Conservation (phyloP, 192 early-diverging fungal genomes). For the Coemansia sp. region DNA sequence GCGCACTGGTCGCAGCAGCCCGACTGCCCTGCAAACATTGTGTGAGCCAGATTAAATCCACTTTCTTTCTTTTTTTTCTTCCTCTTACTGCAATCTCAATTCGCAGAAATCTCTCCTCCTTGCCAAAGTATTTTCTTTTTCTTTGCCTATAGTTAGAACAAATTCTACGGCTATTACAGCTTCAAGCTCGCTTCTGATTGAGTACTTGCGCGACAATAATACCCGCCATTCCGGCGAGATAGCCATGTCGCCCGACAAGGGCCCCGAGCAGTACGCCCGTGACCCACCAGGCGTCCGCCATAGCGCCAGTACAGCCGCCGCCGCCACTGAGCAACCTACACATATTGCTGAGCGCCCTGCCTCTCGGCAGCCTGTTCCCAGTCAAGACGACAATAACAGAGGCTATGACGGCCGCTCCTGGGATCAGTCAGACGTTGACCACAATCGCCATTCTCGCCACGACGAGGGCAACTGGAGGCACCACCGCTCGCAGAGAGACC, state of each 20-base stretch:
- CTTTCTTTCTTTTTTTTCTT: neutral
- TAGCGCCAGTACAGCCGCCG: neutral
- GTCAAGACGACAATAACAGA: slow-evolving; percentile 10
- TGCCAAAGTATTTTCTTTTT: neutral
- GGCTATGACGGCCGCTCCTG: slow-evolving; percentile 1
- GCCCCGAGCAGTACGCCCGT: slow-evolving; percentile 1
- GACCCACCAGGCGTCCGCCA: neutral
- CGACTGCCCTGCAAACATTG: slow-evolving; percentile 63
- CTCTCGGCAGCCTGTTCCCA: neutral
- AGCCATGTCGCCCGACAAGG: slow-evolving; percentile 4
- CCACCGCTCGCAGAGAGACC: slow-evolving; percentile 1
- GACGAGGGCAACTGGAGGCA: slow-evolving; percentile 9
- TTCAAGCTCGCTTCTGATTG: neutral
- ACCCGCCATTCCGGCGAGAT: slow-evolving; percentile 1
- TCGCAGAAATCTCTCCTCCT: neutral
- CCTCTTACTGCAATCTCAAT: neutral
- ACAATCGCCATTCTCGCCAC: slow-evolving; percentile 4
- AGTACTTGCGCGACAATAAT: neutral
- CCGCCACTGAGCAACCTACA: neutral
- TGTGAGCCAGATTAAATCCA: neutral
- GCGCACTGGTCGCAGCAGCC: slow-evolving; percentile 65
- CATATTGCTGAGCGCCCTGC: neutral
- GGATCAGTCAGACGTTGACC: neutral
- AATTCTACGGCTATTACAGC: neutral
- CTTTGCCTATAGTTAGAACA: neutral